Conservation (phyloP, 2,329 filamentous ascomycete genomes). For the Botrytis tulipae region DNA sequence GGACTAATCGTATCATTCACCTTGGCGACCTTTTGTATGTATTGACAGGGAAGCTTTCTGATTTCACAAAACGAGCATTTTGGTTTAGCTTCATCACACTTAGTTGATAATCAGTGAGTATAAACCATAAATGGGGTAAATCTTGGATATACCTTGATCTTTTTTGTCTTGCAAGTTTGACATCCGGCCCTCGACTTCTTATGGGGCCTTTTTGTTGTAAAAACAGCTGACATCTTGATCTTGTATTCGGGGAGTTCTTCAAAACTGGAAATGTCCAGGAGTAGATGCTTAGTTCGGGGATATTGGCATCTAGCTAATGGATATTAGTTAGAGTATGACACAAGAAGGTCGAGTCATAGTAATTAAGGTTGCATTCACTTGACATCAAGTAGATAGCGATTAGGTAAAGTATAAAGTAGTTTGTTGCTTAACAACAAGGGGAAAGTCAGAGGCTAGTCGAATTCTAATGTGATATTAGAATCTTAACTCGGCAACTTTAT, state of each 20-base stretch:
- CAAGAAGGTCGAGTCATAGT: not conserved
- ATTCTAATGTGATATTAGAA: not conserved
- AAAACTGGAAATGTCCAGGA: not conserved
- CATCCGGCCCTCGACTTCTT: conserved; percentile 38
- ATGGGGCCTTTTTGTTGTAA: conserved; percentile 36
- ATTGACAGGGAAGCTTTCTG: conserved; percentile 33
- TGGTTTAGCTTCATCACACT: conserved; percentile 37
- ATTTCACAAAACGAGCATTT: conserved; percentile 34
- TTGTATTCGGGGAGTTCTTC: not conserved
- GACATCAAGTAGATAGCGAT: not conserved
- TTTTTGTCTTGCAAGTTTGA: conserved; percentile 35
- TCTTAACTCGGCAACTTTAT: not conserved
- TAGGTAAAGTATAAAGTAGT: not conserved
- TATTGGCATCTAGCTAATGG: not conserved
- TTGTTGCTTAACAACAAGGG: not conserved
- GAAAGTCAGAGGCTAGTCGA: not conserved
- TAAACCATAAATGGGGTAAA: not conserved
- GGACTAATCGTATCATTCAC: not conserved
- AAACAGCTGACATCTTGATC: conserved; percentile 21
- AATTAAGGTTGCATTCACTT: not conserved
- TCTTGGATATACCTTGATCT: conserved; percentile 33
- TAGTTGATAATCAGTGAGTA: conserved; percentile 16
- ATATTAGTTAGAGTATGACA: not conserved
- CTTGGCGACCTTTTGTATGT: conserved; percentile 18
- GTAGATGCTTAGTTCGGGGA: not conserved